Evolutionary conservation across 1,139 yeast genomes (phyloP).

Genomic region (Lodderomyces metapsilosis): DNA sequence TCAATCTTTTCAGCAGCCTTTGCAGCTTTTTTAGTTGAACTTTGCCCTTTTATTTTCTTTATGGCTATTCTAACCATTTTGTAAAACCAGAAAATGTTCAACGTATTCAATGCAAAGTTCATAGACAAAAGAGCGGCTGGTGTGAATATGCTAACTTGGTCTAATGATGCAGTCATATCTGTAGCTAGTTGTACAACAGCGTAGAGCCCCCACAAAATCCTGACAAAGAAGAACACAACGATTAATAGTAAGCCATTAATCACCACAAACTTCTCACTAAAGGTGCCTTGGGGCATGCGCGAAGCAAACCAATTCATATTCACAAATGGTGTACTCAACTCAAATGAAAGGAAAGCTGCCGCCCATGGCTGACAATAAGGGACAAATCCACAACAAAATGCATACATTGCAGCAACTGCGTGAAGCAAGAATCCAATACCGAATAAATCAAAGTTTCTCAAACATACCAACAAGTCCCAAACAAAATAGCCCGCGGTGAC

Average conservation of each 20-base stretch:
- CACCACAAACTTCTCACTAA: slow-evolving; percentile 51
- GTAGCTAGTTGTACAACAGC: slow-evolving; percentile 54
- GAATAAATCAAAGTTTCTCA: slow-evolving; percentile 58
- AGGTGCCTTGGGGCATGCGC: slow-evolving; percentile 60
- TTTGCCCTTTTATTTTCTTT: slow-evolving; percentile 36
- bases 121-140: slow-evolving; percentile 52
- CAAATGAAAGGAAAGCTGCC: slow-evolving; percentile 83
- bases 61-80: slow-evolving; percentile 78
- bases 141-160: slow-evolving; percentile 23
- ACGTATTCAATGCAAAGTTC: slow-evolving; percentile 61
- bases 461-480: slow-evolving; percentile 83
- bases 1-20: slow-evolving; percentile 25
- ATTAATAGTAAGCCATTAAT: slow-evolving; percentile 73
- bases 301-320: slow-evolving; percentile 90
- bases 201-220: slow-evolving; percentile 89
- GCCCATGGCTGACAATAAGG: slow-evolving; percentile 71
- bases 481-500: slow-evolving; percentile 82
- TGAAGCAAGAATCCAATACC: slow-evolving; percentile 85
- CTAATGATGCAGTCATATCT: slow-evolving; percentile 48
- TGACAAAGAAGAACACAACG: slow-evolving; percentile 66
- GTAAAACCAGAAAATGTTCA: slow-evolving; percentile 78
- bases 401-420: slow-evolving; percentile 78
- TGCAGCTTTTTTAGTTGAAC: slow-evolving; percentile 21
- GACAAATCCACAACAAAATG: slow-evolving; percentile 54
- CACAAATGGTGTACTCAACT: slow-evolving; percentile 88